A percentile compares a stretch with the other conserved stretches of the same genome.
Evolutionary conservation across 441 rosid genomes (phyloP).

Genomic region (Arabidopsis lyrata): DNA sequence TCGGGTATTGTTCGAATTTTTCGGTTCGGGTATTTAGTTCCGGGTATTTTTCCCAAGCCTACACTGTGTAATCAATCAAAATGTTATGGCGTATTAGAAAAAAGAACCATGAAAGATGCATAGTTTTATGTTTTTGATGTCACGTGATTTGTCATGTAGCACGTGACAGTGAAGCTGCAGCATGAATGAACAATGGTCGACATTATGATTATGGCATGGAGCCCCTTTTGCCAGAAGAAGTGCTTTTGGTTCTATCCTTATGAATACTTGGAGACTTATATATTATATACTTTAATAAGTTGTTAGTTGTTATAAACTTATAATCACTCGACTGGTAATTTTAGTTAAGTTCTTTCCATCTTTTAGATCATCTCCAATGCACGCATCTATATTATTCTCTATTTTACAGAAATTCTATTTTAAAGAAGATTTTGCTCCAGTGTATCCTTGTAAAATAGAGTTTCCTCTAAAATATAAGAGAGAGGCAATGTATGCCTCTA

Average conservation of each 20-base stretch:
- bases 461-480: too few species aligned
- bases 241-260: slow-evolving; percentile 24
- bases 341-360: neutral
- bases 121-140: slow-evolving; percentile 33
- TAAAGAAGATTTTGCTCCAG: too few species aligned
- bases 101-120: slow-evolving; percentile 11
- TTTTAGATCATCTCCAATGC: too few species aligned
- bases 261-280: neutral
- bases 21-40: too few species aligned
- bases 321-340: neutral
- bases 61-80: slow-evolving; percentile 12
- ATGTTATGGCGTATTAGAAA: slow-evolving; percentile 18
- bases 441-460: too few species aligned
- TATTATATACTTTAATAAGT: neutral
- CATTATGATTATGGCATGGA: slow-evolving; percentile 64
- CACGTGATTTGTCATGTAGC: slow-evolving; percentile 37
- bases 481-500: too few species aligned
- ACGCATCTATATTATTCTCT: too few species aligned
- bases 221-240: slow-evolving; percentile 46
- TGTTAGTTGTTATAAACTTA: neutral
- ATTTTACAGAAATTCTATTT: too few species aligned
- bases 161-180: slow-evolving; percentile 44
- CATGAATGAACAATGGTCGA: slow-evolving; percentile 52
- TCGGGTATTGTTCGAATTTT: too few species aligned
- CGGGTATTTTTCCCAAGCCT: too few species aligned